A percentile compares a stretch with the other conserved stretches of the same genome.
These are phyloP conservation scores for Leptographium flavum DNA, from an alignment of 2,329 filamentous ascomycete genomes.

Conservation along the genomic window DNA sequence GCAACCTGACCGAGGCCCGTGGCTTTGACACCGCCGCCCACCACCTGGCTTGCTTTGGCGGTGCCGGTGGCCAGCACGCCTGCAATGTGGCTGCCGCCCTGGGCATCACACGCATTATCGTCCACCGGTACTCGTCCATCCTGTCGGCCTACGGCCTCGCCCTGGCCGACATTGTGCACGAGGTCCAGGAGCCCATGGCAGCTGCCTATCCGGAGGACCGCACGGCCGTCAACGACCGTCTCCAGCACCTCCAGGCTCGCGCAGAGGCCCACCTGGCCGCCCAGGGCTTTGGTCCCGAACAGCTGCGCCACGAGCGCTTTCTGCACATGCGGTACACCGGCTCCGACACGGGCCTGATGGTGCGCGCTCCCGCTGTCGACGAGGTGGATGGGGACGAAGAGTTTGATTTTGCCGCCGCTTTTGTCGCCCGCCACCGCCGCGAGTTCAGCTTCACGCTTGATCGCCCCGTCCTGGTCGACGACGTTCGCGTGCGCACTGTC, in stretches of 20 bases:
- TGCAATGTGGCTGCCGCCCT: conserved; percentile 55
- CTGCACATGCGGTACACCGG: conserved; percentile 86
- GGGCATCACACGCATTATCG: conserved; percentile 54
- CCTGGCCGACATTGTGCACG: conserved; percentile 20
- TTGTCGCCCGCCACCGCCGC: conserved; percentile 53
- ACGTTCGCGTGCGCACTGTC: conserved; percentile 54
- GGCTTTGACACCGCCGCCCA: conserved; percentile 58
- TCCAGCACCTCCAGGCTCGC: not conserved
- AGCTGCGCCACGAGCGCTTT: conserved; percentile 70
- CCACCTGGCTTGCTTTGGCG: conserved; percentile 56
- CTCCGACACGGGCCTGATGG: conserved; percentile 82
- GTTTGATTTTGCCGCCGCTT: conserved; percentile 39
- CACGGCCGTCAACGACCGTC: not conserved
- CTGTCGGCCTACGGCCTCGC: conserved; percentile 26
- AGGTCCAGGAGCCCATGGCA: conserved; percentile 15
- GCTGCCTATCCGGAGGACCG: not conserved
- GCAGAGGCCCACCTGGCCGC: conserved; percentile 28
- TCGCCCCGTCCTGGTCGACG: conserved; percentile 57
- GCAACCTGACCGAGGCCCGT: conserved; percentile 55
- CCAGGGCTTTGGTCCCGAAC: conserved; percentile 45
- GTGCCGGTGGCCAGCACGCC: conserved; percentile 58
- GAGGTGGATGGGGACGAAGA: conserved; percentile 26
- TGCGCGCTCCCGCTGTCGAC: conserved; percentile 17
- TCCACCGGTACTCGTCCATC: conserved; percentile 55
- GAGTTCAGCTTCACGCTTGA: conserved; percentile 58